A percentile compares a stretch with the other conserved stretches of the same genome.
Evolutionary conservation across 2,329 filamentous ascomycete species (phyloP).

Genomic region (Chaetomiaceae sp.): DNA sequence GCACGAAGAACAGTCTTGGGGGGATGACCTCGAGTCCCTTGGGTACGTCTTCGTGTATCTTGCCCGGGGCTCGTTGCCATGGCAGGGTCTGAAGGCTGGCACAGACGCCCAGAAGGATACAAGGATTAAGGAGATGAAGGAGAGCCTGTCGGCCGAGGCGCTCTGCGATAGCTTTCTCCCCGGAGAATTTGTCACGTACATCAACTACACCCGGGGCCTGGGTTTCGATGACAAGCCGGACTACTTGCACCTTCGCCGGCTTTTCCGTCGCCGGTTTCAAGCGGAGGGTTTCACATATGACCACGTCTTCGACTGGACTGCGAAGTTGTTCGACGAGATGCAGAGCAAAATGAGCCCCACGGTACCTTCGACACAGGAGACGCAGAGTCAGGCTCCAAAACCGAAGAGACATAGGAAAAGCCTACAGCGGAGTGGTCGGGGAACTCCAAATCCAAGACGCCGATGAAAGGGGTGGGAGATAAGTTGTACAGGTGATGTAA

Average conservation of each 20-base stretch:
- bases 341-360: background rate
- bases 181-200: background rate
- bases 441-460: background rate
- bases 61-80: slow-evolving; percentile 4
- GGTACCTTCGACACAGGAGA: background rate
- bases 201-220: background rate
- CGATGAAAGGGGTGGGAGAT: no score
- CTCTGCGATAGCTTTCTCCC: slow-evolving; percentile 5
- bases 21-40: slow-evolving; percentile 7
- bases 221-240: background rate
- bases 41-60: slow-evolving; percentile 4
- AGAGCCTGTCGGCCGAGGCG: background rate
- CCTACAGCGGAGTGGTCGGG: background rate
- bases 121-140: slow-evolving; percentile 8
- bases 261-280: background rate
- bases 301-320: slow-evolving; percentile 2
- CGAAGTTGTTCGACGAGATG: slow-evolving; percentile 6
- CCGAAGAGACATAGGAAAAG: background rate
- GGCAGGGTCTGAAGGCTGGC: background rate
- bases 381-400: background rate
- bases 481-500: no score
- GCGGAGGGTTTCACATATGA: background rate
- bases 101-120: background rate
- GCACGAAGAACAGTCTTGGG: slow-evolving; percentile 69
- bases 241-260: slow-evolving; percentile 5